Evolutionary conservation across 768 basidiomycete species (phyloP).

Genomic region (Auriculariales sp.): DNA sequence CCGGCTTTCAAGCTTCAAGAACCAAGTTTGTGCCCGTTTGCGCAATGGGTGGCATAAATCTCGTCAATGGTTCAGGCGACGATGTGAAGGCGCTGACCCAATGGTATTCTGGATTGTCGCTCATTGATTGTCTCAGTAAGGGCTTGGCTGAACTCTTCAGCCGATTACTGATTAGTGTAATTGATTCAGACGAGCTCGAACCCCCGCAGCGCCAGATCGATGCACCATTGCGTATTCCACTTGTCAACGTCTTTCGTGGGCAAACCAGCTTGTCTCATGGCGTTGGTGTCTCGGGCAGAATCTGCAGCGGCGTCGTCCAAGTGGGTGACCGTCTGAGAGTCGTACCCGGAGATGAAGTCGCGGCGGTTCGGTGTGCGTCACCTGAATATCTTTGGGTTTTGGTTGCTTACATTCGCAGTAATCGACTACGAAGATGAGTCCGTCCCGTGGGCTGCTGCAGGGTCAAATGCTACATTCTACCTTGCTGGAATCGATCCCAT

Average conservation of each 20-base stretch:
- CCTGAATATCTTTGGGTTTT: background rate
- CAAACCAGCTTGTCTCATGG: slow-evolving; percentile 50
- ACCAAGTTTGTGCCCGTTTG: slow-evolving; percentile 78
- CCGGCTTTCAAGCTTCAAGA: slow-evolving; percentile 72
- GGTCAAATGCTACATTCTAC: slow-evolving; percentile 77
- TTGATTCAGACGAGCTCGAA: slow-evolving; percentile 53
- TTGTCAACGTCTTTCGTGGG: slow-evolving; percentile 92
- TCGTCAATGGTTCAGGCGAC: slow-evolving; percentile 36
- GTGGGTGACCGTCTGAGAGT: slow-evolving; percentile 80
- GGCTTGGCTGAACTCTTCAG: slow-evolving; percentile 2
- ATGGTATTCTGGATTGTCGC: slow-evolving; percentile 82
- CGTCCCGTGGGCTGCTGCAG: slow-evolving; percentile 80
- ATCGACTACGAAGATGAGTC: slow-evolving; percentile 72
- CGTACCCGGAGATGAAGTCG: slow-evolving; percentile 85
- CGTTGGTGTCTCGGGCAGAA: slow-evolving; percentile 67
- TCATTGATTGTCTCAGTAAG: slow-evolving; percentile 72
- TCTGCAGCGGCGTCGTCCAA: slow-evolving; percentile 81
- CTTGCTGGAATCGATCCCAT: slow-evolving; percentile 75
- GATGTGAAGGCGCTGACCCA: slow-evolving; percentile 30
- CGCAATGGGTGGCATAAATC: slow-evolving; percentile 81
- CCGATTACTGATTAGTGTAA: background rate
- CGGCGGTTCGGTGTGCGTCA: slow-evolving; percentile 44
- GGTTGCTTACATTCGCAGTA: slow-evolving; percentile 26
- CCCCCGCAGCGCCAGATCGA: slow-evolving; percentile 68
- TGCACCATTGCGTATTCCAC: slow-evolving; percentile 69